Evolutionary conservation across 169 alveolate genomes (phyloP), one percentile per base, ranked within the genome.

Genomic region (Plasmodium cynomolgi): DNA sequence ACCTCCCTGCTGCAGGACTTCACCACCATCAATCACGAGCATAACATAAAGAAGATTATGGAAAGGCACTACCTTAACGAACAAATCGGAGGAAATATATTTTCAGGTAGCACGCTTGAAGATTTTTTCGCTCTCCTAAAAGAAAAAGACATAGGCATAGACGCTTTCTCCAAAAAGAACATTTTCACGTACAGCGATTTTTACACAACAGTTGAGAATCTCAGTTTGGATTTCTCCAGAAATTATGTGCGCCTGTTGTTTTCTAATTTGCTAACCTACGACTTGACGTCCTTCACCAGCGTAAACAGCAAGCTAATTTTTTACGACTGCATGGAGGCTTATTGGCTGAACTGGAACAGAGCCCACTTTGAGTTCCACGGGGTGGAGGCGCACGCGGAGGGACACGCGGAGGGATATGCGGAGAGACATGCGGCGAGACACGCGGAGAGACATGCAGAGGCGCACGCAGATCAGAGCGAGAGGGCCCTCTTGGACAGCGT

Each of bases 341-440:
- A 74, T 23, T 86, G 93, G 93, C n/a, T 33, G n/a, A 77, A 34
- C n/a, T 86, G 93, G 93, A 86, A 86, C 81, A 86, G 44, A 75
- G 4, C 81, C 41, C 37, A 86, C 20, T 86, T 86, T 56, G 86
- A 86, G 31, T 75, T 75, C 44, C 81, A 20, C 41, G 39, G 37
- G 23, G 73, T 29, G 23, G 20, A 9, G n/a, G 33, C 8, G 56
- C 58, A 50, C 8, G 37, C 3, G 13, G 17, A 80, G 68, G 33
- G 3, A 13, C 13, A 80, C 29, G 9, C 33, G 26, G 44, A 6
- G 44, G 8, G 0, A 5, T 5, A 0, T 5, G 44, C 44, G 44
- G 23, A 9, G 54, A 7, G 15, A 17, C 17, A 23, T 50, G 79
- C 54, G n/a, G n/a, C 72, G 33, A 17, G 72, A n/a, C 33, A 8